Base-by-base conservation (phyloP, 129 eudicot genomes). In the Daucus carota region DNA sequence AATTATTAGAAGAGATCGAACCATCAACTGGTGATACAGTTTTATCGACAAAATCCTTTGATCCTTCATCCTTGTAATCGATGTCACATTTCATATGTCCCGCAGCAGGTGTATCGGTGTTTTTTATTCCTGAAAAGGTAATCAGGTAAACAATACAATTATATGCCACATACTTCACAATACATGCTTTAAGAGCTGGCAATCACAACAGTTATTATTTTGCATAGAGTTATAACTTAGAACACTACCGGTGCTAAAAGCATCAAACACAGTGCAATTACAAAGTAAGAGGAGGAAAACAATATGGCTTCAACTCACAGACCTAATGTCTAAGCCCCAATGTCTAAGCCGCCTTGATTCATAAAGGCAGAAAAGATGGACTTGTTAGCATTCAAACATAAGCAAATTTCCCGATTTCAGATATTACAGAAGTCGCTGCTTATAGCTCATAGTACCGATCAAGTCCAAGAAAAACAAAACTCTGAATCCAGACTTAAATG, bases 1-100 rank as follows among this genome's bases (percentile, higher is more conserved):
- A 81, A 45, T 46, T 40, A 47, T 76, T 73, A 66, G 81, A 78
- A 16, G 88, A 80, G 52, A 52, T 6, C 9, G 81, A 78, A 7
- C 59, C 46, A 43, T 73, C 29, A 31, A 80, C 28, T 28, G 71
- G 60, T 32, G 77, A 81, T 45, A 66, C 75, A 46, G 62, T 43
- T 40, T 74, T 34, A 28, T 73, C 73, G n/a, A 33, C 71, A 45
- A 75, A 17, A 45, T 67, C 70, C 28, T 59, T 62, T 22, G 67
- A 17, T 66, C 42, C 79, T 50, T 74, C 76, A 70, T 66, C 85
- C 41, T 34, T 52, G 48, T 16, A 36, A 20, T 48, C 18, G 28
- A 47, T 59, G 29, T n/a, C 32, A 10, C 36, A 68, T 47, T 26
- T 72, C n/a, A 42, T 31, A 81, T 18, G 43, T 31, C 36, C 47